Base-by-base conservation (phyloP, 2,329 filamentous ascomycete genomes). In the Penicillium sp. region DNA sequence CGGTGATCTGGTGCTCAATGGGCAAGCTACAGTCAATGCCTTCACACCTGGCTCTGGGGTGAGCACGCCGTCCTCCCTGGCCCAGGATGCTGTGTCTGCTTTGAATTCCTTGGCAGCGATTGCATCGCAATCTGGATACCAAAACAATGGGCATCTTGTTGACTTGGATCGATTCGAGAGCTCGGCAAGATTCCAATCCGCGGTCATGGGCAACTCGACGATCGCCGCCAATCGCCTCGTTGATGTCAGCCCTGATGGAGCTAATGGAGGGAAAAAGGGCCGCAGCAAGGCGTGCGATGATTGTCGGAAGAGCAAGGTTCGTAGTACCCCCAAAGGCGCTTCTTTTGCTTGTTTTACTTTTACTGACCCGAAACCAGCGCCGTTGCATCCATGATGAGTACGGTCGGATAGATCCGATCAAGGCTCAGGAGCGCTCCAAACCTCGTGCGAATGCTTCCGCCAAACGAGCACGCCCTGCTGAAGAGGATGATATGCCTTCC, bases 381-480 rank as follows among this genome's bases (percentile, higher is more conserved):
- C 83, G 85, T 65, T 88, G 85, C 66, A 85, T 87, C 47, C 85
- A 88, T 65, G 85, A 87, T 64, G 84, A 86, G 61, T 80, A 82
- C 61, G 85, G 85, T 48, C 81, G 84, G 54, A 79, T 87, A 26
- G 85, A 88, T 68, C 85, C 84, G 2, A 71, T 85, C 64, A 87
- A 87, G 66, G 82, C 83, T 2, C 81, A 82, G 49, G 84, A 87
- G 66, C 77, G 81, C 24, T 82, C 84, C 2, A 81, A 85, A 39
- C 83, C 84, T 39, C 79, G 84, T 58, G 83, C 81, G 14, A 80
- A 81, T 32, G 75, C 74, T n/a, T 78, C 78, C n/a, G 74, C 78
- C 38, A 85, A 85, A 69, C 80, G 82, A 57, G 78, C 81, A 35
- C 72, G 77, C 39, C 69, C 72, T 5, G 76, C 74, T 52, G 80